Base-by-base conservation (phyloP, 176 grass and related monocot genomes). In the Musa schizocarpa region DNA sequence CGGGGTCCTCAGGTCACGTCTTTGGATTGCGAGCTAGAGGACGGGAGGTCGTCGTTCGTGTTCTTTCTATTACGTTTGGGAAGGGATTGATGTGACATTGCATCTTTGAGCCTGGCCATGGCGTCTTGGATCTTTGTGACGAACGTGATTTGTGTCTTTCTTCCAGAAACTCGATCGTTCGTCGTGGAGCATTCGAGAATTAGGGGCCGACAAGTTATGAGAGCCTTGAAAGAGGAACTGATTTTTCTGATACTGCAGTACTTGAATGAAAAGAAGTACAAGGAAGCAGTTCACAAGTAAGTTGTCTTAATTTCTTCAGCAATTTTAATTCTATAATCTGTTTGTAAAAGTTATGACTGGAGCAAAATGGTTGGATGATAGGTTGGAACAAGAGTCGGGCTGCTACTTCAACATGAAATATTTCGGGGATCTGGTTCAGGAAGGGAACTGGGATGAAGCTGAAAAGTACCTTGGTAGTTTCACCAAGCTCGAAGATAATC, bases 361-460 rank as follows among this genome's bases (percentile, higher is more conserved):
- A 8, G 16, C 53, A 71, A 50, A 57, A 1, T 5, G 24, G 23
- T 56, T 74, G 24, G 70, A 26, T 75, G n/a, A 24, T 74, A 99
- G 96, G 82, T 85, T 99, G 82, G 96, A 99, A 77, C 96, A 99
- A 76, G 96, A 99, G 73, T 99, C 96, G 1, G 96, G 91, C 20
- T 99, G 92, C 83, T 99, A 95, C 82, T 99, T 99, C 84, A 99
- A 99, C 86, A 99, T 99, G 96, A 99, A 99, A 81, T 84, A 99
- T 67, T 99, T 99, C 21, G 96, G 95, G 80, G 96, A 95, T 76
- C 88, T 87, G 74, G 88, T 99, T 62, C 91, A 94, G 70, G 96
- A 85, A 27, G 96, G 96, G 59, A 91, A 99, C 74, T 99, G 96
- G 96, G 96, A 99, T 50, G 96, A 99, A 75, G 96, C 95, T n/a